These are phyloP conservation scores for Elsinoe australis DNA, from an alignment of 2,329 filamentous ascomycete species.

Conservation along the genomic window DNA sequence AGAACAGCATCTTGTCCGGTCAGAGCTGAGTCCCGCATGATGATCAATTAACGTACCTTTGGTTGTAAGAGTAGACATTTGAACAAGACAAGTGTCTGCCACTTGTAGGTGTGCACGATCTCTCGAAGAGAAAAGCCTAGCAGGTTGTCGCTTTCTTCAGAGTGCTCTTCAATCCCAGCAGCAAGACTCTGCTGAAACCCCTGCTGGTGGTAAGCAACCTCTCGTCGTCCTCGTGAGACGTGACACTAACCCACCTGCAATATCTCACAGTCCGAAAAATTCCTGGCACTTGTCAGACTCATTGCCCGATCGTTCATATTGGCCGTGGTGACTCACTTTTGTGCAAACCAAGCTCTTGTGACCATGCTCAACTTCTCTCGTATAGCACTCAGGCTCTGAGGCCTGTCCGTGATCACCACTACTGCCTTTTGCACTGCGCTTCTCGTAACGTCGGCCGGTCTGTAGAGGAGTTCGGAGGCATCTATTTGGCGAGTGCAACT, in stretches of 20 bases:
- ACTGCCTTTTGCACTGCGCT: slow-evolving; percentile 98
- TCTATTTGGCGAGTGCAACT: slow-evolving; percentile 90
- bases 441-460: slow-evolving; percentile 84
- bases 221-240: not conserved
- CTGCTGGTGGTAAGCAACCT: slow-evolving; percentile 32
- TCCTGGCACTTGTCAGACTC: slow-evolving; percentile 38
- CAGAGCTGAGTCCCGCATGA: not conserved
- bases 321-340: slow-evolving; percentile 48
- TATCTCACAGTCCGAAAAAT: slow-evolving; percentile 89
- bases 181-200: slow-evolving; percentile 84
- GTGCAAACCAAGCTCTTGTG: slow-evolving; percentile 92
- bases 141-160: slow-evolving; percentile 74
- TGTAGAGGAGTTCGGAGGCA: slow-evolving; percentile 64
- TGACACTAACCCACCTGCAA: slow-evolving; percentile 47
- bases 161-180: slow-evolving; percentile 51
- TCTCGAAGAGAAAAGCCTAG: slow-evolving; percentile 74
- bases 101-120: slow-evolving; percentile 87
- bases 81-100: slow-evolving; percentile 86
- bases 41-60: slow-evolving; percentile 54
- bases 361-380: slow-evolving; percentile 84
- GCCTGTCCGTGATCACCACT: slow-evolving; percentile 86
- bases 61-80: slow-evolving; percentile 91
- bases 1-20: slow-evolving; percentile 81
- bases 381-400: slow-evolving; percentile 82
- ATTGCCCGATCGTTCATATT: too few species aligned